Percentiles rank a stretch among this genome's conserved stretches.
These are phyloP conservation scores for Saccharomycopsis guyanensis DNA, from an alignment of 805 yeast genomes.

Conservation along the genomic window DNA sequence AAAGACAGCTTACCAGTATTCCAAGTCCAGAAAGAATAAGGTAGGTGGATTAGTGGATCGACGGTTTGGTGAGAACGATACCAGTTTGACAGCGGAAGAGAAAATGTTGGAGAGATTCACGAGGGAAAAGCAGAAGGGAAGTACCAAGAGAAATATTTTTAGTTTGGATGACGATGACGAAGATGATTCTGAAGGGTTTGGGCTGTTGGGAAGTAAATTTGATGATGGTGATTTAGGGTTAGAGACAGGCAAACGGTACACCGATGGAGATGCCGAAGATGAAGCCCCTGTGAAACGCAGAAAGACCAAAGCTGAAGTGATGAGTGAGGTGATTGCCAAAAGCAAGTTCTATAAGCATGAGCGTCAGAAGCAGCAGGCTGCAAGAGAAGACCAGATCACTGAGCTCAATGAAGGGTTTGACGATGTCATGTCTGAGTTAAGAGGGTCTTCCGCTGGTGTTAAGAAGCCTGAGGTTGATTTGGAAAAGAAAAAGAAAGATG, in stretches of 20 bases:
- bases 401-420: slow-evolving; percentile 70
- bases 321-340: slow-evolving; percentile 79
- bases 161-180: slow-evolving; percentile 68
- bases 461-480: slow-evolving; percentile 22
- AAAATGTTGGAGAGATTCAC: slow-evolving; percentile 94
- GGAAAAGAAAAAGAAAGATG: slow-evolving; percentile 33
- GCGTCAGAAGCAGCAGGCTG: slow-evolving; percentile 58
- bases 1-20: slow-evolving; percentile 53
- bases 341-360: slow-evolving; percentile 71
- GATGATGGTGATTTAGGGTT: slow-evolving; percentile 39
- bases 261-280: slow-evolving; percentile 33
- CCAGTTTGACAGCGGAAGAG: slow-evolving; percentile 71
- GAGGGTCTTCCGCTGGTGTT: slow-evolving; percentile 21
- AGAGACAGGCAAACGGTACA: slow-evolving; percentile 25
- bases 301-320: slow-evolving; percentile 76
- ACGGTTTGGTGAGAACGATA: slow-evolving; percentile 85
- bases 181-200: slow-evolving; percentile 31
- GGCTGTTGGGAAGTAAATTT: slow-evolving; percentile 47
- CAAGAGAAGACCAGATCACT: slow-evolving; percentile 50
- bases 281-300: slow-evolving; percentile 43
- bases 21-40: slow-evolving; percentile 54
- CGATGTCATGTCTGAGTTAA: slow-evolving; percentile 54
- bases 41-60: slow-evolving; percentile 77
- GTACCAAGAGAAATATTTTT: slow-evolving; percentile 47
- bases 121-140: slow-evolving; percentile 64